Percentiles rank a stretch among this genome's conserved stretches.
These are phyloP conservation scores for Yamadazyma olivae DNA, from an alignment of 805 yeast genomes.

Conservation along the genomic window DNA sequence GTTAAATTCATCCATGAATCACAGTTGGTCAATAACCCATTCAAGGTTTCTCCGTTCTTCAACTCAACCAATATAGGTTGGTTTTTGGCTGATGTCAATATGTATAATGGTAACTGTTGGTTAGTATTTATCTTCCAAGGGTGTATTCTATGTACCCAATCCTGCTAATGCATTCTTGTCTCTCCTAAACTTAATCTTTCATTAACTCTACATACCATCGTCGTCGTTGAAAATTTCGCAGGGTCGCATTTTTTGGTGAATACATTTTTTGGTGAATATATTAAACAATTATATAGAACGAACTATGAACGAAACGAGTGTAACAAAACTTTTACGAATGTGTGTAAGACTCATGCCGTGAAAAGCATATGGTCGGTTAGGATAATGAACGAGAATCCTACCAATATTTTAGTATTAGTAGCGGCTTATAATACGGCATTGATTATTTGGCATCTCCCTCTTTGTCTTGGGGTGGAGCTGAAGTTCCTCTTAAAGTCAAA, in stretches of 20 bases:
- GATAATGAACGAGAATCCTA: no score
- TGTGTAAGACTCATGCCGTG: no score
- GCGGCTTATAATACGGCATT: no score
- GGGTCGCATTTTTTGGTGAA: no score
- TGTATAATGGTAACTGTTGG: constrained; percentile 78
- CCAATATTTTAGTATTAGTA: no score
- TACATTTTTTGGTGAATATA: no score
- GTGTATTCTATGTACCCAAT: background rate
- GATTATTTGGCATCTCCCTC: no score
- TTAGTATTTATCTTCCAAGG: constrained; percentile 7
- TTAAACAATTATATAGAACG: no score
- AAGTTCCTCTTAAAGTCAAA: constrained; percentile 47
- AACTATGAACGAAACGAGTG: no score
- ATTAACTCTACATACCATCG: constrained; percentile 10
- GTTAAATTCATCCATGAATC: constrained; percentile 97
- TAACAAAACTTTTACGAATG: no score
- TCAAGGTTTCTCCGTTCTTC: constrained; percentile 85
- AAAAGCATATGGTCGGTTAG: no score
- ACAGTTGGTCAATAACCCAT: constrained; percentile 80
- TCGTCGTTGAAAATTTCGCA: constrained; percentile 8
- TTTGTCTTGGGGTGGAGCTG: constrained; percentile 36
- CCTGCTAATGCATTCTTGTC: background rate
- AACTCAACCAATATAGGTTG: constrained; percentile 85
- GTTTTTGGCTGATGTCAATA: constrained; percentile 87
- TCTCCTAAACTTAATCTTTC: background rate